A percentile compares a stretch with the other conserved stretches of the same genome.
phyloP scores from a whole-genome alignment of 148 eudicot species.

The Nepenthes mirabilis region DNA sequence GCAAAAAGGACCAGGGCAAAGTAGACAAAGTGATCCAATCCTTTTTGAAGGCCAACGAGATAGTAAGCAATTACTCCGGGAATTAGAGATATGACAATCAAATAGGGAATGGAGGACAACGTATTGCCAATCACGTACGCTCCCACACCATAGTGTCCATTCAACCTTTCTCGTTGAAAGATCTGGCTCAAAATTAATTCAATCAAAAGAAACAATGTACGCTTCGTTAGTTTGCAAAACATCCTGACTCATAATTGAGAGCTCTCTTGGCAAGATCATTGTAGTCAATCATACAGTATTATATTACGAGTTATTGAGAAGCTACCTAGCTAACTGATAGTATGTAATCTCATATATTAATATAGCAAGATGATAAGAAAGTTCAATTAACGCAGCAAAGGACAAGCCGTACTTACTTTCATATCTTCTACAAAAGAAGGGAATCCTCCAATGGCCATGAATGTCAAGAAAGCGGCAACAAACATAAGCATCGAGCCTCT shows the following conservation, averaged over 20 bases:
- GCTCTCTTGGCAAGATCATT: too few relatives aligned
- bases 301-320: too few relatives aligned
- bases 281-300: too few relatives aligned
- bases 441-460: constrained; percentile 75
- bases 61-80: constrained; percentile 43
- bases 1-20: constrained; percentile 13
- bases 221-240: neutral
- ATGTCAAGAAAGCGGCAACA: constrained; percentile 32
- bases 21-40: constrained; percentile 23
- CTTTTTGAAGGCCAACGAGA: constrained; percentile 42
- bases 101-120: constrained; percentile 16
- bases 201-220: neutral
- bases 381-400: neutral
- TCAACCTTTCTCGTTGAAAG: constrained; percentile 39
- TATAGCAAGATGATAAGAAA: neutral
- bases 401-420: constrained; percentile 12
- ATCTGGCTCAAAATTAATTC: constrained; percentile 13
- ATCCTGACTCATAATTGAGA: neutral
- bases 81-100: constrained; percentile 24
- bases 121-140: too few relatives aligned
- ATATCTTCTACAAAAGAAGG: constrained; percentile 41
- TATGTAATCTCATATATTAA: neutral
- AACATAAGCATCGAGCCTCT: constrained; percentile 36
- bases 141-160: constrained; percentile 47
- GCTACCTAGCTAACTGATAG: too few relatives aligned